phyloP scores from a whole-genome alignment of 2,329 filamentous ascomycete species.

The Nothophaeocryptopus gaeumannii region DNA sequence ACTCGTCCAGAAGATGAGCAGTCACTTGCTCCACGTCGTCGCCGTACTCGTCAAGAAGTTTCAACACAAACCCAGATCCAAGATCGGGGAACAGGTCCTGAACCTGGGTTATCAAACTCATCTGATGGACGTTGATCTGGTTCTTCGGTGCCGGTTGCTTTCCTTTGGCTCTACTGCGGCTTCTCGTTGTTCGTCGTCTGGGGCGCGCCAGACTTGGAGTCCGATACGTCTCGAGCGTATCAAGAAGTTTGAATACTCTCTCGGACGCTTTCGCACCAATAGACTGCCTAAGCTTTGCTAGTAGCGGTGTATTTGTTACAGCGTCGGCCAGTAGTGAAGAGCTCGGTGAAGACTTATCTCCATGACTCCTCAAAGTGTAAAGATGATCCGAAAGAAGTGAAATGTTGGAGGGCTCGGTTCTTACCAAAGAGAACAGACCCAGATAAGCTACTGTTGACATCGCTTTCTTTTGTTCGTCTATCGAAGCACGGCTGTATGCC shows the following conservation, averaged over 20 bases:
- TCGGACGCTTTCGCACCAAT: conserved; percentile 52
- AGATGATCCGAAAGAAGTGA: conserved; percentile 78
- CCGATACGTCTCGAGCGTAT: conserved; percentile 59
- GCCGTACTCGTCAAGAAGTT: conserved; percentile 73
- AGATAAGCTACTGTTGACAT: conserved; percentile 74
- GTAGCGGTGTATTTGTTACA: conserved; percentile 73
- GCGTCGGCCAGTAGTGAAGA: conserved; percentile 74
- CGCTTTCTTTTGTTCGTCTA: conserved; percentile 58
- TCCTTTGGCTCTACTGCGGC: conserved; percentile 64
- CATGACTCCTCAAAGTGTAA: conserved; percentile 72
- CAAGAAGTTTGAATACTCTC: conserved; percentile 60
- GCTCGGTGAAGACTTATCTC: conserved; percentile 57
- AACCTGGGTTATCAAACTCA: conserved; percentile 84
- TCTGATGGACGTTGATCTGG: conserved; percentile 70
- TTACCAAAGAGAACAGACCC: conserved; percentile 67
- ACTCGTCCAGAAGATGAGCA: conserved; percentile 75
- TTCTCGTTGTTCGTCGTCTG: conserved; percentile 59
- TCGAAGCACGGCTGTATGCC: conserved; percentile 64
- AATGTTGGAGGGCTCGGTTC: conserved; percentile 64
- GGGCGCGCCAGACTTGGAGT: conserved; percentile 52
- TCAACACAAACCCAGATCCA: conserved; percentile 76
- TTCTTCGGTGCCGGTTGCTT: conserved; percentile 38
- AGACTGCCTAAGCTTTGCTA: conserved; percentile 60
- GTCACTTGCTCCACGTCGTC: conserved; percentile 77
- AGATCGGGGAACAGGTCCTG: conserved; percentile 90